These are phyloP conservation scores for Phytophthora lateralis DNA, from an alignment of 352 stramenopile genomes.

Conservation along the genomic window DNA sequence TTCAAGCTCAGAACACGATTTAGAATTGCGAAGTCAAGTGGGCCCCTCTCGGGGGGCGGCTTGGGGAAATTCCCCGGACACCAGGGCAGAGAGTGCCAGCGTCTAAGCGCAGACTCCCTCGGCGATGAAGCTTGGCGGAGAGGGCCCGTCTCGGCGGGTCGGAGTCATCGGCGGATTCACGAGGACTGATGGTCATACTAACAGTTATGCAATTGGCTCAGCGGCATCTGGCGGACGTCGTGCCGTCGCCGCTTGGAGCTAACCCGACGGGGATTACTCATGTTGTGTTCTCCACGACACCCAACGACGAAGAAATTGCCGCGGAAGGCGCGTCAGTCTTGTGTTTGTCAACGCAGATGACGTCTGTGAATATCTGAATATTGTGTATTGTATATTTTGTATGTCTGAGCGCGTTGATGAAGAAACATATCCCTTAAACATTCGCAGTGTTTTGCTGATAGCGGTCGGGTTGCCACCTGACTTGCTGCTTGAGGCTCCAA, in stretches of 20 bases:
- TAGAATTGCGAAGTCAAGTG: conserved; percentile 93
- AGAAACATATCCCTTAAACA: conserved; percentile 15
- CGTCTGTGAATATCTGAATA: conserved; percentile 18
- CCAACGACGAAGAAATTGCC: conserved; percentile 43
- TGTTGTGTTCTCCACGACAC: conserved; percentile 92
- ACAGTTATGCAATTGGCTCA: conserved; percentile 94
- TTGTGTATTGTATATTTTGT: conserved; percentile 5
- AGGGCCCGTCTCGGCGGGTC: conserved; percentile 36
- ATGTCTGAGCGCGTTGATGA: conserved; percentile 47
- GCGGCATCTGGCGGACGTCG: conserved; percentile 60
- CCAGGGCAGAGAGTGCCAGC: conserved; percentile 88
- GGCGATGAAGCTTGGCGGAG: conserved; percentile 64
- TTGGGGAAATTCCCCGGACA: conserved; percentile 93
- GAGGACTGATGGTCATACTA: conserved; percentile 91
- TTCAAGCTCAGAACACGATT: conserved; percentile 85
- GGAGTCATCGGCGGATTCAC: conserved; percentile 53
- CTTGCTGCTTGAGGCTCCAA: conserved; percentile 61
- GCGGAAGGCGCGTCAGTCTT: not conserved
- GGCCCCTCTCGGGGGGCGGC: conserved; percentile 49
- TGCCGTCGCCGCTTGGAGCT: conserved; percentile 76
- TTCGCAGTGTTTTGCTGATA: conserved; percentile 87
- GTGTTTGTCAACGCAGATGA: conserved; percentile 53
- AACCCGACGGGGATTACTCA: conserved; percentile 93
- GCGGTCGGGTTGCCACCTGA: conserved; percentile 64
- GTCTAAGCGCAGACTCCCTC: conserved; percentile 82